Conservation (phyloP, 2,329 filamentous ascomycete species). For the Aspergillus proliferans region DNA sequence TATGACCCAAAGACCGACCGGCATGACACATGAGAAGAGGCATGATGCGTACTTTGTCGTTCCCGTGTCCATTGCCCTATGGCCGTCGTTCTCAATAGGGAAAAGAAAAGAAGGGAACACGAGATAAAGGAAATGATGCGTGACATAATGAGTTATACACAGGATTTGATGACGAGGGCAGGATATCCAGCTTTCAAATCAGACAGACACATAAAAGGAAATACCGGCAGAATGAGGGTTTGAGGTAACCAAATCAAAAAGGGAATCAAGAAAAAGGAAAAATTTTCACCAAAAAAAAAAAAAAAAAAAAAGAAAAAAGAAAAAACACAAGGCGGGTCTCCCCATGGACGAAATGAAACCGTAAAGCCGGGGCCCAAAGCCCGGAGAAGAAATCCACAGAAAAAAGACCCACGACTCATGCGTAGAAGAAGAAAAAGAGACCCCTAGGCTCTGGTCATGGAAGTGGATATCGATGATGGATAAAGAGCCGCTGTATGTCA, state of each 20-base stretch:
- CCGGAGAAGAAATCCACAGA: constrained; percentile 6
- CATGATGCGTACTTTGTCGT: constrained; percentile 27
- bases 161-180: constrained; percentile 19
- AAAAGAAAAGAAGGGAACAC: constrained; percentile 6
- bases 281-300: constrained; percentile 4
- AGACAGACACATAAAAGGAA: constrained; percentile 13
- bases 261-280: constrained; percentile 10
- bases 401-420: constrained; percentile 11
- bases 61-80: constrained; percentile 20
- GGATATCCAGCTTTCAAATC: constrained; percentile 34
- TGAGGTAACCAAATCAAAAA: constrained; percentile 11
- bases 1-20: constrained; percentile 29
- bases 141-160: constrained; percentile 28
- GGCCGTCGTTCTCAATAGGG: constrained; percentile 18
- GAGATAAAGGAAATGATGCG: constrained; percentile 22
- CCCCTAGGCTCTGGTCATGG: constrained; percentile 19
- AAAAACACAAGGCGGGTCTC: constrained; percentile 10
- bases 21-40: constrained; percentile 33
- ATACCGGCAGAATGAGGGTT: constrained; percentile 11
- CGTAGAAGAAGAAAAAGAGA: constrained; percentile 11
- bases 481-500: constrained; percentile 23
- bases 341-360: constrained; percentile 3
- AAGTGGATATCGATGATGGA: constrained; percentile 19
- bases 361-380: too few relatives aligned
- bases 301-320: constrained; percentile 6